Evolutionary conservation across 2,329 filamentous ascomycete genomes (phyloP).

Genomic region (Achaetomium macrosporum): DNA sequence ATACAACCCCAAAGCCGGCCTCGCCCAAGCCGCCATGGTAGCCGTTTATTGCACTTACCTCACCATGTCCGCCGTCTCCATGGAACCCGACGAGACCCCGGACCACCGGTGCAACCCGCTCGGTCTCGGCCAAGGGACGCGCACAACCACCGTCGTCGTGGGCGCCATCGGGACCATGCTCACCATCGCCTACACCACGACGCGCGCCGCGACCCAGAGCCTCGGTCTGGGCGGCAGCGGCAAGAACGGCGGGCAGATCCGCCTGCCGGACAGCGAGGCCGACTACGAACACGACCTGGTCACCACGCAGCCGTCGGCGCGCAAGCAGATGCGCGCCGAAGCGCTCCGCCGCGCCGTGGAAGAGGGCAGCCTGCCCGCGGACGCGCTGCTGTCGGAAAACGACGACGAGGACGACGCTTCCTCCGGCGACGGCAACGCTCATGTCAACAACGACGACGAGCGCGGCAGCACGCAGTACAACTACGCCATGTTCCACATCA

Average conservation of each 20-base stretch:
- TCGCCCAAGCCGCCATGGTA: slow-evolving; percentile 97
- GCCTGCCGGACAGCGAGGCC: slow-evolving; percentile 52
- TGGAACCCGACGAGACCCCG: slow-evolving; percentile 93
- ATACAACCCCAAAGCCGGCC: slow-evolving; percentile 83
- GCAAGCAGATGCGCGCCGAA: slow-evolving; percentile 88
- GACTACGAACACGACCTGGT: slow-evolving; percentile 76
- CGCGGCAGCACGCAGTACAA: slow-evolving; percentile 87
- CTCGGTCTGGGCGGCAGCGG: slow-evolving; percentile 63
- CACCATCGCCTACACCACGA: slow-evolving; percentile 96
- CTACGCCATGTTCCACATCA: slow-evolving; percentile 92
- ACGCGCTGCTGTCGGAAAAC: slow-evolving; percentile 72
- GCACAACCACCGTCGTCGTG: slow-evolving; percentile 84
- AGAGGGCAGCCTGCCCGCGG: slow-evolving; percentile 84
- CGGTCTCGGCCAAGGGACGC: slow-evolving; percentile 74
- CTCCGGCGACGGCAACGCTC: not conserved
- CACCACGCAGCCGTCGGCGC: slow-evolving; percentile 69
- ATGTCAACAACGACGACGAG: slow-evolving; percentile 79
- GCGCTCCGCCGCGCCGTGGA: slow-evolving; percentile 88
- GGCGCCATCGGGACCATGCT: slow-evolving; percentile 95
- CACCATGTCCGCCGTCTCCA: slow-evolving; percentile 95
- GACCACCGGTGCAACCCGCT: slow-evolving; percentile 91
- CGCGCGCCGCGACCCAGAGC: slow-evolving; percentile 86
- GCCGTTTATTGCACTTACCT: slow-evolving; percentile 98
- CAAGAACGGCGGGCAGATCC: slow-evolving; percentile 49
- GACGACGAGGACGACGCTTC: slow-evolving; percentile 49